phyloP scores from a whole-genome alignment of 305 asterid species.

The Ruellia speciosa region DNA sequence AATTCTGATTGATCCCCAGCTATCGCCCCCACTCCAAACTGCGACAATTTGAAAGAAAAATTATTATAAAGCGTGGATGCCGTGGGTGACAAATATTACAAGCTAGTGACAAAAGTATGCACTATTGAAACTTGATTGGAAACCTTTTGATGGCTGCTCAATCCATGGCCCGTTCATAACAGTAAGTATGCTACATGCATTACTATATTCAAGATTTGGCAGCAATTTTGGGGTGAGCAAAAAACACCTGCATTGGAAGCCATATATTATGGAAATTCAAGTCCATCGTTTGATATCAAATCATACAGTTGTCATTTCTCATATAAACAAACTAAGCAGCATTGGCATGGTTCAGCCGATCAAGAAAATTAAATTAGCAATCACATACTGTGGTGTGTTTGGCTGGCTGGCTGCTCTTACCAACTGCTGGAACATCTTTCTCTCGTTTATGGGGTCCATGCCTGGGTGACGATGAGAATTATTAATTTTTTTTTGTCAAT shows the following conservation, averaged over 20 bases:
- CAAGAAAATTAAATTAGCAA: constrained; percentile 13
- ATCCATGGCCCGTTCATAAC: constrained; percentile 99
- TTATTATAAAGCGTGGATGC: not conserved
- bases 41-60: constrained; percentile 27
- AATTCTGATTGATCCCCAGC: constrained; percentile 50
- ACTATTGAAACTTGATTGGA: constrained; percentile 2
- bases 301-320: constrained; percentile 1
- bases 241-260: constrained; percentile 62
- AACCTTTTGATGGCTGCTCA: constrained; percentile 88
- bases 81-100: not conserved
- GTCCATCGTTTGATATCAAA: constrained; percentile 13
- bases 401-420: constrained; percentile 94
- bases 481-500: constrained; percentile 12
- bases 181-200: constrained; percentile 72
- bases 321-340: not conserved
- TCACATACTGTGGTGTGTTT: constrained; percentile 85
- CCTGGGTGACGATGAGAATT: constrained; percentile 31
- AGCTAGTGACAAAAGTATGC: not conserved
- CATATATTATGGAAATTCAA: constrained; percentile 11
- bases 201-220: constrained; percentile 70
- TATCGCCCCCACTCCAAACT: constrained; percentile 81
- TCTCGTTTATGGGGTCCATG: constrained; percentile 97
- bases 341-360: not conserved
- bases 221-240: constrained; percentile 90
- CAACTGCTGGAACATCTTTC: constrained; percentile 97